Base-by-base conservation (phyloP, 257 asterid genomes). In the Nicotiana sylvestris region DNA sequence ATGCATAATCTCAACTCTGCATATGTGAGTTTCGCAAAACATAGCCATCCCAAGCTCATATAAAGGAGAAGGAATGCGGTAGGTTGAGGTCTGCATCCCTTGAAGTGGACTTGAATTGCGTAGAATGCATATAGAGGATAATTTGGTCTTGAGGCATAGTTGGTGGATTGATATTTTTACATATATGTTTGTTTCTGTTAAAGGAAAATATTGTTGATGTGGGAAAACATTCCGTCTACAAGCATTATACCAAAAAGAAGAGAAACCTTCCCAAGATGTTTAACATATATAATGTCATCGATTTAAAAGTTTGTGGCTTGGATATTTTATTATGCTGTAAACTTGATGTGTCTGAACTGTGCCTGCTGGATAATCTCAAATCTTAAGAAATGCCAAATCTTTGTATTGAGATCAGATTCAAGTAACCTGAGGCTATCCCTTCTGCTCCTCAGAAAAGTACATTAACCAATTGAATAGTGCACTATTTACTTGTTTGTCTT, bases 191-290 rank as follows among this genome's bases (percentile, higher is more conserved):
- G 46, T 53, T 11, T 53, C 16, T 53, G 58, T 11, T 53, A 53
- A 53, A 11, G 16, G 58, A 53, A 53, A 53, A 13, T 53, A 39
- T 53, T 53, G 5, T 53, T 53, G 76, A 67, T 33, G 32, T 68
- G 56, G 77, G 39, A 37, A 68, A 39, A 39, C 35, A 58, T 43
- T 70, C 35, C 1, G 9, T 5, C 2, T n/a, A 37, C 55, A 17
- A n/a, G 9, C 58, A 11, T 21, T 21, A n/a, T 70, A 69, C 57
- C 58, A n/a, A 11, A n/a, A 0, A n/a, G 58, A 4, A 39, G 57
- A 18, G 57, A 39, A 70, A 70, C n/a, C 78, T 70, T 39, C 6
- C 33, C 58, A 39, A 70, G 78, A 70, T 43, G 78, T 70, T 69
- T n/a, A 39, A 69, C 33, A 69, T 69, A 37, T 68, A 39, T 69